These are phyloP conservation scores for Lepidium sativum DNA, from an alignment of 345 rosid species.

Conservation along the genomic window DNA sequence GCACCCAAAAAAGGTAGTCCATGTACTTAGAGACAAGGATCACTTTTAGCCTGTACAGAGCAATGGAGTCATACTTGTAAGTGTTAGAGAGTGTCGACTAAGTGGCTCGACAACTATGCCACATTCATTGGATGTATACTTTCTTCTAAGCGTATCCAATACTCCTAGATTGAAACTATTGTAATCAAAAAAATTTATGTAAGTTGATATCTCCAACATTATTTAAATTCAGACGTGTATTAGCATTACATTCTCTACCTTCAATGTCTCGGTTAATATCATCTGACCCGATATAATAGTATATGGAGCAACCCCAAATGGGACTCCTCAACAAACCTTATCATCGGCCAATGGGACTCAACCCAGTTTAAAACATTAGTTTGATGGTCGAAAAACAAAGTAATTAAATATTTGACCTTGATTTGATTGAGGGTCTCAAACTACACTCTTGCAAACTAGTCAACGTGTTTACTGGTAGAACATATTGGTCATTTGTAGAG, in stretches of 20 bases:
- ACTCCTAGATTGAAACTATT: not conserved
- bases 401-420: not conserved
- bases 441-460: not conserved
- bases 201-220: not conserved
- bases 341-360: not conserved
- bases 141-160: not conserved
- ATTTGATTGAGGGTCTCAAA: not conserved
- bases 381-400: not conserved
- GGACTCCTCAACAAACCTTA: no score
- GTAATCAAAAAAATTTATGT: not conserved
- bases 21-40: no score
- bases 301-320: not conserved
- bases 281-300: no score
- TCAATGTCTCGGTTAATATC: not conserved
- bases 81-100: not conserved
- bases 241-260: not conserved
- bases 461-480: not conserved
- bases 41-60: no score
- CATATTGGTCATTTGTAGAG: conserved; percentile 39
- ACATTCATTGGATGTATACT: not conserved
- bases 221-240: not conserved
- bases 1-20: not conserved
- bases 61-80: not conserved
- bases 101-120: not conserved
- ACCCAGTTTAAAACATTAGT: not conserved